Evolutionary conservation across 129 eudicot species (phyloP).

Genomic region (Chrysanthemum seticuspe): DNA sequence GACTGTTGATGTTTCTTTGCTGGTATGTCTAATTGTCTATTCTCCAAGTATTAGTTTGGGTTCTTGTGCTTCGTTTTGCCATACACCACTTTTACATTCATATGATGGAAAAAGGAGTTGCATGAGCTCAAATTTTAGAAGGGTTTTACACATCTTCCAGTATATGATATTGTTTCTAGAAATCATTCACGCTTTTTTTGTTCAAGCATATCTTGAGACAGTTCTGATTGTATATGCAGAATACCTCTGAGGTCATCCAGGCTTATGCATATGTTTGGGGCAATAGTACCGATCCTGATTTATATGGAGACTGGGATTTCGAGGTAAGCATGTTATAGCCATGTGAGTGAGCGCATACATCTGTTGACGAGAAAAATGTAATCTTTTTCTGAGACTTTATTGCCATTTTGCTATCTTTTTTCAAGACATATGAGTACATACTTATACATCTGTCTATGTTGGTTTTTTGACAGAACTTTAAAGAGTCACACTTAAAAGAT

Average conservation of each 20-base stretch:
- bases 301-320: constrained; percentile 89
- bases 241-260: constrained; percentile 56
- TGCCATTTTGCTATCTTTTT: no score
- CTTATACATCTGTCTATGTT: constrained; percentile 15
- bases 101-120: no score
- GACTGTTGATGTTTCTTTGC: constrained; percentile 56
- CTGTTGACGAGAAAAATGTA: no score
- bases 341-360: not conserved
- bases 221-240: constrained; percentile 47
- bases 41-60: not conserved
- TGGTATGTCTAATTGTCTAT: constrained; percentile 56
- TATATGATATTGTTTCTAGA: not conserved
- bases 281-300: constrained; percentile 65
- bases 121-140: no score
- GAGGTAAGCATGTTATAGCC: constrained; percentile 45
- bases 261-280: constrained; percentile 77
- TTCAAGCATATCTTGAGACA: not conserved
- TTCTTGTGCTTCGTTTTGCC: not conserved
- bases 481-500: constrained; percentile 53
- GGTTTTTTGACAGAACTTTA: constrained; percentile 58
- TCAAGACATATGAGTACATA: not conserved
- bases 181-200: not conserved
- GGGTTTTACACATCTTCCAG: not conserved
- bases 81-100: not conserved
- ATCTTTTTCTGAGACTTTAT: no score